These are phyloP conservation scores for Dioszegia aurantiaca DNA, from an alignment of 768 basidiomycete species.

Conservation along the genomic window DNA sequence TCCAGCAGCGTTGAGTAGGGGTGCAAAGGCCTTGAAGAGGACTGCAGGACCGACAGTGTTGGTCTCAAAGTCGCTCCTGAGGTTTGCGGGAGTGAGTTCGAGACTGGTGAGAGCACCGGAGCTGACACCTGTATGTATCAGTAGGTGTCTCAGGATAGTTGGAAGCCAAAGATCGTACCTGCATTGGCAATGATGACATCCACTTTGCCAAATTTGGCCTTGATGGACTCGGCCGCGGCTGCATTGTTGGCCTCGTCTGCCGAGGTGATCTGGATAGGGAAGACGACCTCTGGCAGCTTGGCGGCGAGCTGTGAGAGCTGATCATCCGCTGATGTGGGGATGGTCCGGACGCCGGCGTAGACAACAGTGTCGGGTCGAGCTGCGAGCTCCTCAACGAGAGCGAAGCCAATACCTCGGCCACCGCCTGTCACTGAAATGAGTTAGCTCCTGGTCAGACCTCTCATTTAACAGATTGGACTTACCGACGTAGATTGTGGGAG, in stretches of 20 bases:
- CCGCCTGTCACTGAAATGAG: constrained; percentile 31
- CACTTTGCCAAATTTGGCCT: constrained; percentile 21
- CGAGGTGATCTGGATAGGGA: constrained; percentile 22
- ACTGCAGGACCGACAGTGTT: constrained; percentile 31
- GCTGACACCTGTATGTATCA: not conserved
- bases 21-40: constrained; percentile 28
- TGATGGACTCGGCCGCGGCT: constrained; percentile 19
- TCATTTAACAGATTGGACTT: not conserved
- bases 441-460: not conserved
- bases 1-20: constrained; percentile 17
- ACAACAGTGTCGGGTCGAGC: constrained; percentile 21
- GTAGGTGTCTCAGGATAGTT: no score
- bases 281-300: constrained; percentile 10
- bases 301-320: constrained; percentile 16
- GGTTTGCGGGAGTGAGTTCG: not conserved
- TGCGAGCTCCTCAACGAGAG: constrained; percentile 25
- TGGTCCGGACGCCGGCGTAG: constrained; percentile 27
- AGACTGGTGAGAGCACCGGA: not conserved
- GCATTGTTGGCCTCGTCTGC: constrained; percentile 19
- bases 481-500: constrained; percentile 13
- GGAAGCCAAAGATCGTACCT: no score
- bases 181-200: constrained; percentile 41
- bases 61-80: not conserved
- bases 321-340: not conserved
- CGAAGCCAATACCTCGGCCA: constrained; percentile 32